phyloP scores from a whole-genome alignment of 2,329 filamentous ascomycete species.

The Dactylonectria estremocensis region DNA sequence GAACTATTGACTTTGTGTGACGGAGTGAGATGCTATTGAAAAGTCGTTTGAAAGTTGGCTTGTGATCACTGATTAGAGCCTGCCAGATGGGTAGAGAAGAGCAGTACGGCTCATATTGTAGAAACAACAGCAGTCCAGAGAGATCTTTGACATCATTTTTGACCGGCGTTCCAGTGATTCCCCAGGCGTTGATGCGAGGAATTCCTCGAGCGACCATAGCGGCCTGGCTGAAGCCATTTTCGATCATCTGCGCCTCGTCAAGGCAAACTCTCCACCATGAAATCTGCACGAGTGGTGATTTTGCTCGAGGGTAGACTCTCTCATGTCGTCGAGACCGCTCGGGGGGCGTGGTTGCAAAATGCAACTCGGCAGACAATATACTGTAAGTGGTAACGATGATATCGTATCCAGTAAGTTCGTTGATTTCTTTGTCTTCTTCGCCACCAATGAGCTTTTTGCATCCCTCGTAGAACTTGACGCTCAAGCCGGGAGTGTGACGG shows the following conservation, averaged over 20 bases:
- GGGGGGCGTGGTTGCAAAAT: constrained; percentile 81
- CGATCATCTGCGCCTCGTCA: constrained; percentile 92
- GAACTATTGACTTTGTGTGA: constrained; percentile 87
- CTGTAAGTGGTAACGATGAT: constrained; percentile 77
- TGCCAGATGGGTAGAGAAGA: constrained; percentile 77
- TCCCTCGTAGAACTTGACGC: constrained; percentile 71
- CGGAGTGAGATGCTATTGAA: constrained; percentile 83
- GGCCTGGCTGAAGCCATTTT: constrained; percentile 87
- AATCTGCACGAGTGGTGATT: constrained; percentile 84
- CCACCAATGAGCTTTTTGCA: constrained; percentile 54
- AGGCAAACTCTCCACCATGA: constrained; percentile 89
- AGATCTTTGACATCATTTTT: constrained; percentile 85
- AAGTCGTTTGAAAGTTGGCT: constrained; percentile 75
- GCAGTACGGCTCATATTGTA: constrained; percentile 84
- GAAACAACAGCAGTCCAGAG: constrained; percentile 84
- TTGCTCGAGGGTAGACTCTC: constrained; percentile 75
- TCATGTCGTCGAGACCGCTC: constrained; percentile 76
- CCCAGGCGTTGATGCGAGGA: constrained; percentile 91
- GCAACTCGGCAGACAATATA: constrained; percentile 84
- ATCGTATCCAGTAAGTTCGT: constrained; percentile 66
- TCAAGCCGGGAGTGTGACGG: constrained; percentile 71
- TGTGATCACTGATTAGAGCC: constrained; percentile 73
- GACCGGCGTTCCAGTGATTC: constrained; percentile 89
- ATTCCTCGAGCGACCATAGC: constrained; percentile 85
- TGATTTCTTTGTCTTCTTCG: constrained; percentile 58